Base-by-base conservation (phyloP, 805 yeast genomes). In the Ogataea chonburiensis region DNA sequence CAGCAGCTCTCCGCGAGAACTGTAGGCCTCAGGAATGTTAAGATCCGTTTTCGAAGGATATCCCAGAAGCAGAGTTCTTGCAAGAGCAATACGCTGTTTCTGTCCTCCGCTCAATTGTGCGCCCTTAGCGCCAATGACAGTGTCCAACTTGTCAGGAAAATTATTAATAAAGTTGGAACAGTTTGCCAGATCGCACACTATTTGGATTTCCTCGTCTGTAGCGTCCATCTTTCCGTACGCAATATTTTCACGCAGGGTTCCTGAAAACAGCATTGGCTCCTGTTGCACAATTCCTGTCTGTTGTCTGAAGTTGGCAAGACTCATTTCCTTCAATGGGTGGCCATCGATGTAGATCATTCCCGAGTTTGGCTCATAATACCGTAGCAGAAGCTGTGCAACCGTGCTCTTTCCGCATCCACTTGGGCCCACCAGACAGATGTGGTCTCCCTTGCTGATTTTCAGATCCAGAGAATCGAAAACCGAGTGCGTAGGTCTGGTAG, bases 391-490 rank as follows among this genome's bases (percentile, higher is more conserved):
- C 34, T 89, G 86, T 5, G 89, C 73, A 3, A 91, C 76, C 0
- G 97, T 89, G 12, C 95, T 86, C 58, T 91, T 91, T 17, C 98
- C 98, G 43, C 95, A 85, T 2, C 98, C 98, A 21, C 94, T 82
- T n/a, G 96, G 96, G 2, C 98, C 98, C 12, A 89, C 97, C 41
- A 91, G 75, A 56, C 97, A 89, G 11, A 89, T 79, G 51, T 91
- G 91, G 49, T 86, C 89, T 10, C 97, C 97, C 21, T 84, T 78
- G 11, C 67, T 58, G 28, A 91, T 79, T 2, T 63, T 68, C 38
- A 91, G 67, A 46, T 75, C 68, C 37, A 89, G 61, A 15, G 73
- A 64, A 2, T 66, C 50, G 61, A 91, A 87, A 16, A 91, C 81
- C 13, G 61, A 60, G 28, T 80, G 76, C 38, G 84, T 78, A 12